Percentiles rank a stretch among this genome's conserved stretches.
Evolutionary conservation across 1,284 basidiomycete genomes (phyloP).

Genomic region (Neonothopanus nambi): DNA sequence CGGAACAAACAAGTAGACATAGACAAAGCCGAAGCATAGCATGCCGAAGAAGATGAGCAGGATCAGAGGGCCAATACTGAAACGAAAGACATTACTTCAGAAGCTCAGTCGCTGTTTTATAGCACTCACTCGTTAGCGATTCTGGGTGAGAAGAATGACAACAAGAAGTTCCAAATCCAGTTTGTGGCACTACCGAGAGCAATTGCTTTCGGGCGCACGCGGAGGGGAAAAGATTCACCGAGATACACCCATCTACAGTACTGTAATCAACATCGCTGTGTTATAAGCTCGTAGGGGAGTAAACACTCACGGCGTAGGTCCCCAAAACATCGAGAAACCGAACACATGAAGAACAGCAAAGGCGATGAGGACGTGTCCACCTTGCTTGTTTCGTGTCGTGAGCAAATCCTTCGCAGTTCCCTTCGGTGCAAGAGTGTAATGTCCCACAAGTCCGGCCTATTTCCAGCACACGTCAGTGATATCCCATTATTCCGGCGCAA

Average conservation of each 20-base stretch:
- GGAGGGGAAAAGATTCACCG: constrained; percentile 62
- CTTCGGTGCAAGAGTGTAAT: constrained; percentile 61
- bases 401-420: constrained; percentile 47
- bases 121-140: constrained; percentile 51
- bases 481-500: not conserved
- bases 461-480: not conserved
- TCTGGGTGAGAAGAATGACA: constrained; percentile 67
- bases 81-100: not conserved
- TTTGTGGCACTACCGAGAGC: constrained; percentile 62
- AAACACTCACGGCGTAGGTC: constrained; percentile 64
- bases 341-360: constrained; percentile 80
- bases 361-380: constrained; percentile 67
- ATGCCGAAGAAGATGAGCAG: constrained; percentile 77
- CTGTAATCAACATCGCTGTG: not conserved
- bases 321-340: constrained; percentile 74
- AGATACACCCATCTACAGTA: constrained; percentile 42
- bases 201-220: constrained; percentile 75
- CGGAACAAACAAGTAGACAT: constrained; percentile 72
- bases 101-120: too few relatives aligned
- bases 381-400: constrained; percentile 53
- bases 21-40: constrained; percentile 67
- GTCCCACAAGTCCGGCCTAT: constrained; percentile 70
- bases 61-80: constrained; percentile 73
- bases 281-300: constrained; percentile 38
- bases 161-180: constrained; percentile 78